phyloP scores from a whole-genome alignment of 495 filamentous ascomycete species.

The Daldinia vernicosa region DNA sequence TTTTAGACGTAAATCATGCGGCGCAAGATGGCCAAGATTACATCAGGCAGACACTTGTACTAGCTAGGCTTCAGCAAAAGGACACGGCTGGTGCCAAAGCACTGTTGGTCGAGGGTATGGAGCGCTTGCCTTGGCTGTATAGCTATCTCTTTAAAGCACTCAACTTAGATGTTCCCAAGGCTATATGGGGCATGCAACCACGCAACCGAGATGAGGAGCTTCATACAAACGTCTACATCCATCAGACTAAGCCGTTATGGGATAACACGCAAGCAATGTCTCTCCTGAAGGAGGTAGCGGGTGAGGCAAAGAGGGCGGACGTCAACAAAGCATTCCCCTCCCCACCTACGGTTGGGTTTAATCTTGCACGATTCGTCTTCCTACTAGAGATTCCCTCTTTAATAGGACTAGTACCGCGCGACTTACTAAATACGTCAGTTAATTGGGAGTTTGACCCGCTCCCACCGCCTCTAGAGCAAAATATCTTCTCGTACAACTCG shows the following conservation, averaged over 20 bases:
- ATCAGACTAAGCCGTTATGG: conserved; percentile 88
- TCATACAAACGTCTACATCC: conserved; percentile 79
- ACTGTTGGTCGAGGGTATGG: conserved; percentile 70
- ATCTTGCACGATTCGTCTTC: conserved; percentile 81
- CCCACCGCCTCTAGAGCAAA: conserved; percentile 61
- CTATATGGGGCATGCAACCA: conserved; percentile 82
- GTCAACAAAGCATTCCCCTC: conserved; percentile 58
- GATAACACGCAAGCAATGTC: conserved; percentile 76
- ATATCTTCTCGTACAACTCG: conserved; percentile 57
- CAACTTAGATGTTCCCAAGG: conserved; percentile 73
- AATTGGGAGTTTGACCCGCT: conserved; percentile 76
- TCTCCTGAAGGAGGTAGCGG: conserved; percentile 76
- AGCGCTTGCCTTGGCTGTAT: conserved; percentile 82
- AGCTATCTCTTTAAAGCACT: conserved; percentile 78
- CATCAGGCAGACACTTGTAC: conserved; percentile 73
- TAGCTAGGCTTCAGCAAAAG: conserved; percentile 76
- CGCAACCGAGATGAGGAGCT: conserved; percentile 74
- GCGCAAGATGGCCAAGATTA: conserved; percentile 57
- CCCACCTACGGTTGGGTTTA: conserved; percentile 46
- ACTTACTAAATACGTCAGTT: conserved; percentile 56
- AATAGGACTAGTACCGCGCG: conserved; percentile 66
- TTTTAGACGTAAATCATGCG: conserved; percentile 51
- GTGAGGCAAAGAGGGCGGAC: conserved; percentile 56
- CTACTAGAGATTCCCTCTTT: conserved; percentile 75
- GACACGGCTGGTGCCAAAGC: conserved; percentile 70